Percentiles rank a stretch among this genome's conserved stretches.
These are phyloP conservation scores for Lentinula sp. DNA, from an alignment of 768 basidiomycete genomes.

Conservation along the genomic window DNA sequence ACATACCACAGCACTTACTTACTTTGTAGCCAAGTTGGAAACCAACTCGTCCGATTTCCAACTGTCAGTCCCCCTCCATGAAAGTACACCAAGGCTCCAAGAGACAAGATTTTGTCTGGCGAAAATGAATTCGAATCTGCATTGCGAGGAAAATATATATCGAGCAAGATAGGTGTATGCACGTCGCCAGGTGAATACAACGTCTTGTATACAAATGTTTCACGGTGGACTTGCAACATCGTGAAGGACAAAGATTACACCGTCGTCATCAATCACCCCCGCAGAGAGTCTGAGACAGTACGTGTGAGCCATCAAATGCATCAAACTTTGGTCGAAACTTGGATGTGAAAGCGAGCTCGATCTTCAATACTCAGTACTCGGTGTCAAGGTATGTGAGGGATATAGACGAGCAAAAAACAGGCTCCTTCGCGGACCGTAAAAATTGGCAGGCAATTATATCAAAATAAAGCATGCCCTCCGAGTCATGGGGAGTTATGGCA, in stretches of 20 bases:
- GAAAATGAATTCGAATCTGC: background rate
- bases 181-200: background rate
- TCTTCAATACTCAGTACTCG: too few species aligned
- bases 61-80: slow-evolving; percentile 57
- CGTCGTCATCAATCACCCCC: too few species aligned
- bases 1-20: slow-evolving; percentile 12
- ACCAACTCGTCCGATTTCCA: slow-evolving; percentile 55
- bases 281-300: too few species aligned
- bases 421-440: background rate
- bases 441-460: background rate
- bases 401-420: too few species aligned
- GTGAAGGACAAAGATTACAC: too few species aligned
- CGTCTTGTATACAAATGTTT: background rate
- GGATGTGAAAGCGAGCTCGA: too few species aligned
- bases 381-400: too few species aligned
- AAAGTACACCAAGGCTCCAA: slow-evolving; percentile 32
- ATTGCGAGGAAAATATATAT: background rate
- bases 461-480: background rate
- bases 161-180: background rate
- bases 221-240: background rate
- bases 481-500: background rate
- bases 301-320: too few species aligned
- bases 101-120: background rate
- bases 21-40: slow-evolving; percentile 63
- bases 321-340: too few species aligned